Evolutionary conservation across 1,139 yeast genomes (phyloP), one percentile per base, ranked within the genome.

Genomic region (Lodderomyces metapsilosis): DNA sequence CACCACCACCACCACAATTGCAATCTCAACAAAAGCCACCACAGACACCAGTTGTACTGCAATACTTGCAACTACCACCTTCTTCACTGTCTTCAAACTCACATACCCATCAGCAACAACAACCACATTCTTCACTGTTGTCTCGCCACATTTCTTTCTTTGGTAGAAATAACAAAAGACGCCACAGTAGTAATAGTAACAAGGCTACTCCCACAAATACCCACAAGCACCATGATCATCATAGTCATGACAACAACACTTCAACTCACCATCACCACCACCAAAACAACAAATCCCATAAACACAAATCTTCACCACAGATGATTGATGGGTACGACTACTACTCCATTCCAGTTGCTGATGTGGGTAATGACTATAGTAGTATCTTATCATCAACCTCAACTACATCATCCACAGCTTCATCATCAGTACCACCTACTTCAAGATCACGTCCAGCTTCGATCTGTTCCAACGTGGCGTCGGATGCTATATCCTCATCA

Each of bases 371-470:
- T 3, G 32, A 28, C 18, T 3, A 28, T 9, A 28, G 18, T 10
- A 28, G 32, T 15, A 6, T 28, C 17, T 8, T 28, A 5, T 28
- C 32, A 15, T 13, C 32, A 28, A 15, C 32, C 13, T 28, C 31
- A n/a, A 12, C 17, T 7, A 7, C 32, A 4, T 28, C 32, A 10
- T 13, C 30, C 12, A 3, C 30, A 25, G 4, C 30, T 4, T 12
- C 32, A 15, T 15, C 18, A 5, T 8, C 18, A 28, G 11, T 16
- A 13, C 32, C 32, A 15, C 32, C 32, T 9, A 28, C 38, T n/a
- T 34, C 41, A 11, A 33, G 31, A n/a, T 34, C 41, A 21, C 17
- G 16, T 15, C 27, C 40, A 27, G 23, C 39, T 6, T 31, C 36
- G n/a, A 8, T 32, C 11, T 33, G 22, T 12, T 25, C 22, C 23